These are phyloP conservation scores for Proliferodiscus dingleyae DNA, from an alignment of 2,329 filamentous ascomycete genomes.

Conservation along the genomic window DNA sequence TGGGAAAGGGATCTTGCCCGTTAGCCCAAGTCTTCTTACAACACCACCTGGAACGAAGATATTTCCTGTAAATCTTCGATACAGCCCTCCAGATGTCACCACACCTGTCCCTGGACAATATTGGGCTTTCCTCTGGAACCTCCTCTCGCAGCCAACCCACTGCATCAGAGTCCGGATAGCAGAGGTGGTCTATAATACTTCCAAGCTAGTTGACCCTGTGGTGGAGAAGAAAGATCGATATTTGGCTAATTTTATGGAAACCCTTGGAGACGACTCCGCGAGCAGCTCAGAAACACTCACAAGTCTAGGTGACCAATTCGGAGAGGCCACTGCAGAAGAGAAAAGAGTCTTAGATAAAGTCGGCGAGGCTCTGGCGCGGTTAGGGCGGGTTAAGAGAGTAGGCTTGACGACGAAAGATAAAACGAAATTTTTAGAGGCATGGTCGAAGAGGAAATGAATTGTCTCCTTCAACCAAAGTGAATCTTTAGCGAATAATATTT, in stretches of 20 bases:
- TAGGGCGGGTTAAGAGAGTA: constrained; percentile 85
- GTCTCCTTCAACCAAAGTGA: too few species aligned
- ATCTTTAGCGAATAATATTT: too few species aligned
- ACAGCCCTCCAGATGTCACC: constrained; percentile 83
- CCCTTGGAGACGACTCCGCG: constrained; percentile 24
- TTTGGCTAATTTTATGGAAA: constrained; percentile 27
- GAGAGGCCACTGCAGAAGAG: constrained; percentile 46
- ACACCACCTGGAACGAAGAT: constrained; percentile 66
- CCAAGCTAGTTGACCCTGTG: constrained; percentile 27
- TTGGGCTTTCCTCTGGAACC: constrained; percentile 72
- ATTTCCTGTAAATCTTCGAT: constrained; percentile 86
- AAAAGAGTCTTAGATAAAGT: constrained; percentile 70
- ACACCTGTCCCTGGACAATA: constrained; percentile 79
- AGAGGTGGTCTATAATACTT: constrained; percentile 58
- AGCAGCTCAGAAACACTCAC: constrained; percentile 29
- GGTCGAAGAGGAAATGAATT: constrained; percentile 41
- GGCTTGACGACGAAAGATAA: constrained; percentile 82
- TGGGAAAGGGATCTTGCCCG: constrained; percentile 79
- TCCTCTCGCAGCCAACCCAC: constrained; percentile 80
- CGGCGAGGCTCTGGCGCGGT: constrained; percentile 77
- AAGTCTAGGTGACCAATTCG: constrained; percentile 23
- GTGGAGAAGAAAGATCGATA: constrained; percentile 32
- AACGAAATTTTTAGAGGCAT: constrained; percentile 71
- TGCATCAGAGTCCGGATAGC: constrained; percentile 89
- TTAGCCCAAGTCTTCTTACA: constrained; percentile 71